A percentile compares a stretch with the other conserved stretches of the same genome.
Evolutionary conservation across 2,329 filamentous ascomycete genomes (phyloP).

Genomic region (Macrophomina tecta): DNA sequence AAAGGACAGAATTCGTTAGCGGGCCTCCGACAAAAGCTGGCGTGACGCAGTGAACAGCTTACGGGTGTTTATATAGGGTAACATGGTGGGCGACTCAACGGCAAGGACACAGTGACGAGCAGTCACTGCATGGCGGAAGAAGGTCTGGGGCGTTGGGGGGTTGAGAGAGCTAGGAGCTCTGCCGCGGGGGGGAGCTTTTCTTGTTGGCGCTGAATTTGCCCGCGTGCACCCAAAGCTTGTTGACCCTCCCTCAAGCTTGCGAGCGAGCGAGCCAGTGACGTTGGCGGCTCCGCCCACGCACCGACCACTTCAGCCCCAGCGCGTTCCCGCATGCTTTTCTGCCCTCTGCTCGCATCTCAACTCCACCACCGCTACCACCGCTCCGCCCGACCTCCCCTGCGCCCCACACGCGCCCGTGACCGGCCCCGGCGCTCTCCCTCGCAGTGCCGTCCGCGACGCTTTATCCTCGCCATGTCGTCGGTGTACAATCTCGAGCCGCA

Average conservation of each 20-base stretch:
- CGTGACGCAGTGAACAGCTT: conserved; percentile 37
- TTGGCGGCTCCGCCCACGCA: conserved; percentile 25
- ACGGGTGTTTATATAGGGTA: conserved; percentile 69
- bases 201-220: conserved; percentile 8
- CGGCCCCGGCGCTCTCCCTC: neutral
- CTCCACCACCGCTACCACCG: neutral
- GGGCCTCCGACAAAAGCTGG: neutral
- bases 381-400: neutral
- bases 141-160: neutral
- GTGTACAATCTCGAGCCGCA: conserved; percentile 95
- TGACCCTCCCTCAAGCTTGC: neutral
- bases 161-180: neutral
- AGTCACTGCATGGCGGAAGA: conserved; percentile 20
- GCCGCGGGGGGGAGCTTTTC: neutral
- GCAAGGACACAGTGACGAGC: neutral
- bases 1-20: neutral
- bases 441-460: conserved; percentile 5
- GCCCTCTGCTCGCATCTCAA: neutral
- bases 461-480: conserved; percentile 71
- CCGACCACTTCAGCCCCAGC: neutral
- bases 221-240: conserved; percentile 3
- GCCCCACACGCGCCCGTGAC: neutral
- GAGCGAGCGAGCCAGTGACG: conserved; percentile 29
- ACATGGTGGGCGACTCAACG: conserved; percentile 51
- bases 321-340: neutral